These are phyloP conservation scores for Rubia occidens DNA, from an alignment of 305 asterid species.

Conservation along the genomic window DNA sequence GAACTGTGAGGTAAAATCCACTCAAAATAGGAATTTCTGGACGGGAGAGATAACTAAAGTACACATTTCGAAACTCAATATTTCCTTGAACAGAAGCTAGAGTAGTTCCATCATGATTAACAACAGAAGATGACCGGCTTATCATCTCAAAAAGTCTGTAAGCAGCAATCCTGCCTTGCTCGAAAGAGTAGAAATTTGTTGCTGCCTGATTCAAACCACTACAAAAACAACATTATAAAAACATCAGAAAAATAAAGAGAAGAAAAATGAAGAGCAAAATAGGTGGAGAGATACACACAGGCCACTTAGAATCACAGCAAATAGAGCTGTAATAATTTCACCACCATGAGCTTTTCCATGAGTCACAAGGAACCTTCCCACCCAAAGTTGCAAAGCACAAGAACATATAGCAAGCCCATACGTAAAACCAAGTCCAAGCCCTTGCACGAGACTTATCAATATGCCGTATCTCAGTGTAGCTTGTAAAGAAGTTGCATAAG, in stretches of 20 bases:
- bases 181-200: constrained; percentile 95
- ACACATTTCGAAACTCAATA: constrained; percentile 95
- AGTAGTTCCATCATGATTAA: constrained; percentile 71
- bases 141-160: constrained; percentile 98
- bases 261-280: constrained; percentile 19
- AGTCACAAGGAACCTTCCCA: constrained; percentile 79
- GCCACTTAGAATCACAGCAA: constrained; percentile 97
- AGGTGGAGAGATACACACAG: constrained; percentile 58
- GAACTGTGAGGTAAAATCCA: constrained; percentile 95
- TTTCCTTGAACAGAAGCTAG: constrained; percentile 93
- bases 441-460: constrained; percentile 99
- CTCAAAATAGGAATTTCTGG: constrained; percentile 99
- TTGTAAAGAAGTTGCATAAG: constrained; percentile 97
- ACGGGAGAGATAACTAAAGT: constrained; percentile 93
- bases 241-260: constrained; percentile 10
- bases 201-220: constrained; percentile 99
- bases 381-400: constrained; percentile 98
- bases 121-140: constrained; percentile 80
- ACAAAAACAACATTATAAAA: constrained; percentile 22
- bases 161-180: constrained; percentile 99
- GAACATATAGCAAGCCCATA: constrained; percentile 99
- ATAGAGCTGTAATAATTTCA: constrained; percentile 77
- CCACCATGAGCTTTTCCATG: constrained; percentile 87
- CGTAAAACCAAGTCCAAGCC: constrained; percentile 99
- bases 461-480: constrained; percentile 97